Conservation (phyloP, 805 yeast species). For the Yamadazyma kitorensis region DNA sequence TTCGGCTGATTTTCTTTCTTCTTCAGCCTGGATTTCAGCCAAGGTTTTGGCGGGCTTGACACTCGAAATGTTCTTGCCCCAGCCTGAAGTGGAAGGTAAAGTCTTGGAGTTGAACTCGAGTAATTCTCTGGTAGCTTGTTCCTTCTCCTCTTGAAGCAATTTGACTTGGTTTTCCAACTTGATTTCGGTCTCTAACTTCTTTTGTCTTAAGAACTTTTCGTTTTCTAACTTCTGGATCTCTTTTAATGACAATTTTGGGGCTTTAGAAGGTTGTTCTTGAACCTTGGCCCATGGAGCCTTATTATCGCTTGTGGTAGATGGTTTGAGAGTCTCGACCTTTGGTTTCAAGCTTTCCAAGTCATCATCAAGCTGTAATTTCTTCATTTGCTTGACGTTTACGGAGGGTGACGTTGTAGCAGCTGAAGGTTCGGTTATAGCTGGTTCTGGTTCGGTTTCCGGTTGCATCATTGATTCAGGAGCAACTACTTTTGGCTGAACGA, state of each 20-base stretch:
- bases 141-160: slow-evolving; percentile 9
- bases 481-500: slow-evolving; percentile 12
- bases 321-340: neutral
- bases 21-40: slow-evolving; percentile 63
- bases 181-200: slow-evolving; percentile 33
- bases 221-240: slow-evolving; percentile 53
- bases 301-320: slow-evolving; percentile 9
- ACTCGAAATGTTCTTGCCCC: slow-evolving; percentile 32
- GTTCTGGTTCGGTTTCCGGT: slow-evolving; percentile 1
- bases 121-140: slow-evolving; percentile 21
- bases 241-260: slow-evolving; percentile 45
- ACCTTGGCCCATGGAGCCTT: slow-evolving; percentile 58
- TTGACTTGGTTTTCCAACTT: slow-evolving; percentile 26
- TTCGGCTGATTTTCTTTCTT: slow-evolving; percentile 45
- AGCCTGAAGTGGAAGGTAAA: slow-evolving; percentile 42
- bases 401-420: slow-evolving; percentile 2
- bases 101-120: slow-evolving; percentile 15
- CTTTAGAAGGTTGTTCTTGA: slow-evolving; percentile 9
- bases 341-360: neutral
- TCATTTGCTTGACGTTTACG: neutral
- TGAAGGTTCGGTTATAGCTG: neutral
- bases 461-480: neutral
- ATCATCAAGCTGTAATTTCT: slow-evolving; percentile 1
- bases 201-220: slow-evolving; percentile 38
- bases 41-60: slow-evolving; percentile 46